These are phyloP conservation scores for Teratosphaeria epicoccoides DNA, from an alignment of 2,329 filamentous ascomycete genomes.

Conservation along the genomic window DNA sequence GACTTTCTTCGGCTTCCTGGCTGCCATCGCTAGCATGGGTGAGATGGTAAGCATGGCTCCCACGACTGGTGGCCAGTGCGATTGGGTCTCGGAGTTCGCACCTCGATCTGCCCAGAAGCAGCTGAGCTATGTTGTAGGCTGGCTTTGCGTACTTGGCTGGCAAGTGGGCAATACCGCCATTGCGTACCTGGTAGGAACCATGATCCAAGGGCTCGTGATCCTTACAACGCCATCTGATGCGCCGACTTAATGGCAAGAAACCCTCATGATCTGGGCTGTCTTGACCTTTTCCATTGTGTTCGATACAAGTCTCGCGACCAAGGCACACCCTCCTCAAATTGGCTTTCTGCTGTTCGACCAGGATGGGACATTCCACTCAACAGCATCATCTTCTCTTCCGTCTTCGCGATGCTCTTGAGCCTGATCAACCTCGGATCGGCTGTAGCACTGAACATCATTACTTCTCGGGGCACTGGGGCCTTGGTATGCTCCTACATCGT, in stretches of 20 bases:
- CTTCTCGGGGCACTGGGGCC: conserved; percentile 29
- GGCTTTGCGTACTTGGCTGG: conserved; percentile 13
- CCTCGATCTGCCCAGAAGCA: conserved; percentile 30
- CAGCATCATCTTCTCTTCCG: conserved; percentile 14
- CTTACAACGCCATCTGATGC: conserved; percentile 6
- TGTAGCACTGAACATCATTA: conserved; percentile 33
- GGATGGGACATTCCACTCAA: conserved; percentile 17
- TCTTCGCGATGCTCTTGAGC: conserved; percentile 19
- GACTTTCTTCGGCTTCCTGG: conserved; percentile 13
- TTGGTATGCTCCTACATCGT: conserved; percentile 32
- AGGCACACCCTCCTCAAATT: conserved; percentile 10
- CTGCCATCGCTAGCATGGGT: conserved; percentile 14
- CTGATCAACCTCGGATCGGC: conserved; percentile 30
- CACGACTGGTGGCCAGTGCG: conserved; percentile 14
- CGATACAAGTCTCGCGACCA: conserved; percentile 26
- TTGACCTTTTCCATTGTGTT: conserved; percentile 28
- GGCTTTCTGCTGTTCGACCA: conserved; percentile 10
- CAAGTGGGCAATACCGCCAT: conserved; percentile 6
- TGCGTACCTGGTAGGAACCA: neutral
- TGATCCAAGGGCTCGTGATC: conserved; percentile 12
- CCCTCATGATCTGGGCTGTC: conserved; percentile 38
- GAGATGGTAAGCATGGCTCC: conserved; percentile 21
- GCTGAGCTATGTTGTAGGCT: conserved; percentile 29
- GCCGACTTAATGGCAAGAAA: conserved; percentile 18
- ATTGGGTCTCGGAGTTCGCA: conserved; percentile 30